Evolutionary conservation across 129 eudicot species (phyloP), one percentile per base, ranked within the genome.

Genomic region (Flaveria robusta): DNA sequence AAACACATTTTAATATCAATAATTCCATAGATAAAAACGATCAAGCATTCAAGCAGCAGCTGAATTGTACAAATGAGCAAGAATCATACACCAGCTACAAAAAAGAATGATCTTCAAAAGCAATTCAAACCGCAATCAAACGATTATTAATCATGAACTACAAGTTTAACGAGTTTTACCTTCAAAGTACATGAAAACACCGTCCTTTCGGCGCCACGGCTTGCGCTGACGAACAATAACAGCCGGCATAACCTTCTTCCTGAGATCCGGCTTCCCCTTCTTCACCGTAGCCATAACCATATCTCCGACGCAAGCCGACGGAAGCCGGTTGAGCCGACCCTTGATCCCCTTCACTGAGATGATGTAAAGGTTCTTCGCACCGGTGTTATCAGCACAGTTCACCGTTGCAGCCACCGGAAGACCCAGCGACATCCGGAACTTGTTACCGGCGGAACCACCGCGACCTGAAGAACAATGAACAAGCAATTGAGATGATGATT

Each of bases 141-240:
- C 39, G 39, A 34, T 34, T 34, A 34, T 34, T n/a, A n/a, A n/a
- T n/a, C n/a, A n/a, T n/a, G n/a, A n/a, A n/a, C n/a, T n/a, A n/a
- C 37, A 8, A 34, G 3, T 5, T 26, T 4, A 27, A 55, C 1
- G 2, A 77, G 4, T 1, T 18, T 15, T 79, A 93, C 98, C 98
- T 94, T 94, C 98, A 41, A 94, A 94, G 78, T 94, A 94, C 98
- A 94, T 94, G 78, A 74, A 94, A 11, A 94, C 98, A 41, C 98
- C 98, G 29, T 94, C 98, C 98, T 94, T 94, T 94, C 98, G 91
- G 84, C 98, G 96, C 97, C 97, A 94, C 0, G 98, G 97, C 83
- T 94, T 94, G 52, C 98, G 89, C 74, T 94, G 98, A 66, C 98
- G 87, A 62, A 94, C 97, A 52, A 94, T 86, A 67, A 94, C 98